These are phyloP conservation scores for Neopestalotiopsis sp. DNA, from an alignment of 2,329 filamentous ascomycete species.

Conservation along the genomic window DNA sequence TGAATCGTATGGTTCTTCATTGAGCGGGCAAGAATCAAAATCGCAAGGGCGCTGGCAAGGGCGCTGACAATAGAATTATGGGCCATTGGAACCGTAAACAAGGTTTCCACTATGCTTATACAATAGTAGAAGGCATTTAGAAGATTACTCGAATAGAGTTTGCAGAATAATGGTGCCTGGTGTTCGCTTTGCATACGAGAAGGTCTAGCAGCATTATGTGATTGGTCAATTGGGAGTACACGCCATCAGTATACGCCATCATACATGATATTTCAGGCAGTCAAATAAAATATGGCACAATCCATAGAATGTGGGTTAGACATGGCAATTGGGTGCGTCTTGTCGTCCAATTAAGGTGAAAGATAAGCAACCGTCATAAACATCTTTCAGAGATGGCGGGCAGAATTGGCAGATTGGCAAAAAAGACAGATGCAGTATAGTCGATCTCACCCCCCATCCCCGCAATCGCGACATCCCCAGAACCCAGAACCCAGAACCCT, in stretches of 20 bases:
- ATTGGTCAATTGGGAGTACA: background rate
- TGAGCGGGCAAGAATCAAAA: too few relatives aligned
- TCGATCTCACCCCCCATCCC: background rate
- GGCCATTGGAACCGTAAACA: too few relatives aligned
- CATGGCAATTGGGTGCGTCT: too few relatives aligned
- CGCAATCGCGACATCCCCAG: conserved; percentile 11
- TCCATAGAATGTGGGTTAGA: background rate
- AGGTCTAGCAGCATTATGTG: background rate
- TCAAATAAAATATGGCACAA: background rate
- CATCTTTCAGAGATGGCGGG: background rate
- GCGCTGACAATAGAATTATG: too few relatives aligned
- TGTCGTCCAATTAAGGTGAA: background rate
- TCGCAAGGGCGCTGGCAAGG: too few relatives aligned
- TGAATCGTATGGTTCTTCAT: too few relatives aligned
- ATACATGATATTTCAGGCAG: background rate
- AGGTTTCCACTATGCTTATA: too few relatives aligned
- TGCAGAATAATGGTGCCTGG: background rate
- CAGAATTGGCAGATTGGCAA: background rate
- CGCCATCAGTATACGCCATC: conserved; percentile 3
- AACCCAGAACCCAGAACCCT: background rate
- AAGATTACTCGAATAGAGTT: too few relatives aligned
- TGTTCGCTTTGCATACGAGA: background rate
- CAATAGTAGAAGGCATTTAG: too few relatives aligned
- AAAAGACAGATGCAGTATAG: conserved; percentile 16
- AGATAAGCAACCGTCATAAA: background rate